Base-by-base conservation (phyloP, 1,284 basidiomycete species). In the Pascua sp. region DNA sequence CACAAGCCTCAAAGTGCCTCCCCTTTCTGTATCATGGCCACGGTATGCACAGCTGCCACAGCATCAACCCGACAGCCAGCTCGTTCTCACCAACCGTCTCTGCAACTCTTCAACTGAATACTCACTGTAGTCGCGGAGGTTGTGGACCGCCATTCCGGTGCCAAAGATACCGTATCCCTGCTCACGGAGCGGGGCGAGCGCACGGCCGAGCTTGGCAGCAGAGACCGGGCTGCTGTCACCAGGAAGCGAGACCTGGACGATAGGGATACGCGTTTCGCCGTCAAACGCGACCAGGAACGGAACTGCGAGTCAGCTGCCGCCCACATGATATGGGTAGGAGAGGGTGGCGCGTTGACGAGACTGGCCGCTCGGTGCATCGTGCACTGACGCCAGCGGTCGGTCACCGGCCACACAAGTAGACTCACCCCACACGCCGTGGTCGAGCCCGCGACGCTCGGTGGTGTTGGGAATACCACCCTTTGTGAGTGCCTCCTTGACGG, bases 341-440 rank as follows among this genome's bases (percentile, higher is more conserved):
- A 32, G 24, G 24, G 24, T 32, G 4, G 24, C 24, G 24, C 7
- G 79, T 63, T 1, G 76, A 32, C 67, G 8, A 32, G 24, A 32
- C 7, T 32, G 24, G 24, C n/a, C n/a, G 24, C 24, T 4, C 4
- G 24, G 24, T 32, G 24, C 24, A 32, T 3, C 24, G 24, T 7
- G 24, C 24, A 32, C 24, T 32, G 24, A n/a, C 40, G 4, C 12
- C 40, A 4, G 40, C 40, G 40, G 12, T 32, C 24, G 24, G 24
- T 32, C 24, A 32, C 24, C 24, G 24, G 24, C 24, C 24, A 3
- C 24, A 32, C 24, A 7, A 7, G 24, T 12, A 15, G 16, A 66
- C 71, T 60, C 56, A 73, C 71, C 66, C 70, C 71, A 81, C 11
- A 80, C 71, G 48, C 80, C 80, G 61, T 81, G 80, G 65, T 81